These are phyloP conservation scores for Pichia exigua DNA, from an alignment of 805 yeast genomes.

Conservation along the genomic window DNA sequence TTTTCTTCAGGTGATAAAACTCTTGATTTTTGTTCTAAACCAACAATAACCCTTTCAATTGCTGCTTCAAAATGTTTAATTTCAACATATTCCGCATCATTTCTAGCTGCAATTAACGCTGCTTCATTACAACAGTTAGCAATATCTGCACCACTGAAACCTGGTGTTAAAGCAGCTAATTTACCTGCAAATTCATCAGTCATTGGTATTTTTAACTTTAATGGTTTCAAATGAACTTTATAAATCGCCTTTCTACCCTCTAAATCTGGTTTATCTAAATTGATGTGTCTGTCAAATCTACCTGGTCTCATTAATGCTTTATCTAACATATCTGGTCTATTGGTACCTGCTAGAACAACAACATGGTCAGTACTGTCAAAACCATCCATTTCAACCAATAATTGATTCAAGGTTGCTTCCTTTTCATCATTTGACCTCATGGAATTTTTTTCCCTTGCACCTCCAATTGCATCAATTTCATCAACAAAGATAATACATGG, in stretches of 20 bases:
- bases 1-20: conserved; percentile 81
- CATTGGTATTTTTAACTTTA: conserved; percentile 46
- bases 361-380: conserved; percentile 86
- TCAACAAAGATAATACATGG: conserved; percentile 96
- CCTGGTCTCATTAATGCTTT: conserved; percentile 95
- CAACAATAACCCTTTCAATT: conserved; percentile 95
- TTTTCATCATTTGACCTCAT: conserved; percentile 93
- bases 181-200: conserved; percentile 67
- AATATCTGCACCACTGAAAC: conserved; percentile 97
- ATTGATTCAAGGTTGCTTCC: conserved; percentile 91
- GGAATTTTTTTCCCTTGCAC: conserved; percentile 56
- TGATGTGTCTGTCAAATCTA: conserved; percentile 89
- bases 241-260: conserved; percentile 93
- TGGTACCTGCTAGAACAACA: conserved; percentile 96
- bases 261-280: conserved; percentile 87
- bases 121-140: conserved; percentile 97
- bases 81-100: conserved; percentile 59
- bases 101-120: conserved; percentile 92
- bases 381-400: conserved; percentile 98
- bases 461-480: conserved; percentile 99
- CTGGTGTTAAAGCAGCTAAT: conserved; percentile 93
- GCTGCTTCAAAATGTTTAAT: conserved; percentile 88
- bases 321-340: conserved; percentile 89
- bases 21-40: conserved; percentile 84
- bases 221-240: conserved; percentile 70